phyloP scores from a whole-genome alignment of 306 rosid species.

The Parietaria judaica region DNA sequence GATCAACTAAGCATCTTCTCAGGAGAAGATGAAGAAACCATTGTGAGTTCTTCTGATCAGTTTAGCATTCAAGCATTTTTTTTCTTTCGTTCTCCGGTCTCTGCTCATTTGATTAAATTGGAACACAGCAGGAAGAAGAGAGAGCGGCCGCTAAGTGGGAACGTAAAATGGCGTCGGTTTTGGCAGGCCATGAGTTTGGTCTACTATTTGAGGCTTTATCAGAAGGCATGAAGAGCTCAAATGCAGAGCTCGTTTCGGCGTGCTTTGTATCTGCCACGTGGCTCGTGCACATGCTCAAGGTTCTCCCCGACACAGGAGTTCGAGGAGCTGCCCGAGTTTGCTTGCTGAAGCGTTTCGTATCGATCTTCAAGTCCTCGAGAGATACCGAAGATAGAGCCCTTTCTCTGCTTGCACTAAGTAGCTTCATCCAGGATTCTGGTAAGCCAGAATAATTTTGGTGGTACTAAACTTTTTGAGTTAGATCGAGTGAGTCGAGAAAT shows the following conservation, averaged over 20 bases:
- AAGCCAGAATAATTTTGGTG: slow-evolving; percentile 1
- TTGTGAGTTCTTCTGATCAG: slow-evolving; percentile 32
- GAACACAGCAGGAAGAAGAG: slow-evolving; percentile 63
- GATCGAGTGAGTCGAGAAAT: too few relatives aligned
- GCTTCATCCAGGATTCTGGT: slow-evolving; percentile 75
- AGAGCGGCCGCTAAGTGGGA: slow-evolving; percentile 76
- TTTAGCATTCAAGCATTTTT: slow-evolving; percentile 2
- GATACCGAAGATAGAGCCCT: slow-evolving; percentile 69
- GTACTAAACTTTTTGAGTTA: too few relatives aligned
- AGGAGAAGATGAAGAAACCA: slow-evolving; percentile 35
- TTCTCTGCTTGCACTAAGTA: slow-evolving; percentile 62
- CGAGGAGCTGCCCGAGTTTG: slow-evolving; percentile 65
- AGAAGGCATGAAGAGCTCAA: slow-evolving; percentile 68
- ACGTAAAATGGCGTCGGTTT: slow-evolving; percentile 64
- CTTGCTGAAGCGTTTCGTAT: slow-evolving; percentile 59
- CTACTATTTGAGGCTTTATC: slow-evolving; percentile 80
- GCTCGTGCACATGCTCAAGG: slow-evolving; percentile 65
- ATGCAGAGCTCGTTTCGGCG: slow-evolving; percentile 48
- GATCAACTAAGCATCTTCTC: slow-evolving; percentile 37
- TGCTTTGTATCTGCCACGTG: slow-evolving; percentile 77
- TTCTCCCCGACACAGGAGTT: slow-evolving; percentile 86
- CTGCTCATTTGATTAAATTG: slow-evolving; percentile 6
- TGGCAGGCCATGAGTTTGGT: slow-evolving; percentile 84
- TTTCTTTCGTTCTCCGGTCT: not conserved
- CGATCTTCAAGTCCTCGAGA: slow-evolving; percentile 56